Percentiles rank a stretch among this genome's conserved stretches.
Evolutionary conservation across 441 rosid genomes (phyloP).

Genomic region (Hura crepitans): DNA sequence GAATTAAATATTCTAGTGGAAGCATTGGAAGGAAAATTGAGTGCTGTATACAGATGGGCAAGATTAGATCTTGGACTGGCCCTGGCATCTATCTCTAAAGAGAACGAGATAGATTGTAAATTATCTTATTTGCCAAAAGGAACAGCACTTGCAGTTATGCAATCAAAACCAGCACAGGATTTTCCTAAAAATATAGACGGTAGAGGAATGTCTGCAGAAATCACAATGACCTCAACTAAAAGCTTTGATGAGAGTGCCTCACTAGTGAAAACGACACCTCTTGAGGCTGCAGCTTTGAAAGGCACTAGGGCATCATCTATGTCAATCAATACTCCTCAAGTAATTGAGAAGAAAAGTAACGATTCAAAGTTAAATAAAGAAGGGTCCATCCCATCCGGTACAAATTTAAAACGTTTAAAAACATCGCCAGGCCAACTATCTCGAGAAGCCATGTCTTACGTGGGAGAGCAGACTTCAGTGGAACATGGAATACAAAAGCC

Average conservation of each 20-base stretch:
- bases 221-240: constrained; percentile 28
- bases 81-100: constrained; percentile 54
- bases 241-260: constrained; percentile 20
- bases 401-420: constrained; percentile 35
- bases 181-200: constrained; percentile 29
- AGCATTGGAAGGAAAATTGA: constrained; percentile 95
- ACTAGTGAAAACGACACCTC: constrained; percentile 33
- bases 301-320: constrained; percentile 33
- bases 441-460: constrained; percentile 35
- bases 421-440: constrained; percentile 35
- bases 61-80: constrained; percentile 91
- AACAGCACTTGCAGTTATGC: constrained; percentile 30
- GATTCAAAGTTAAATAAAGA: constrained; percentile 27
- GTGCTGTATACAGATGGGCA: constrained; percentile 97
- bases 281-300: constrained; percentile 32
- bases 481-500: constrained; percentile 35
- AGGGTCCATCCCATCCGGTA: constrained; percentile 23
- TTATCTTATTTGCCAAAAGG: constrained; percentile 39
- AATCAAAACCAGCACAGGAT: constrained; percentile 33
- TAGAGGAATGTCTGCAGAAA: constrained; percentile 26
- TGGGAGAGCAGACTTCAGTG: constrained; percentile 18
- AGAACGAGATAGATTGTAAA: constrained; percentile 38
- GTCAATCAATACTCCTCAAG: constrained; percentile 27
- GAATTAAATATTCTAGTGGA: constrained; percentile 87
- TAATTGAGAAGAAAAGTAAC: constrained; percentile 23